Percentiles rank a stretch among this genome's conserved stretches.
Conservation (phyloP, 1,284 basidiomycete genomes). For the Trametes hirsuta region DNA sequence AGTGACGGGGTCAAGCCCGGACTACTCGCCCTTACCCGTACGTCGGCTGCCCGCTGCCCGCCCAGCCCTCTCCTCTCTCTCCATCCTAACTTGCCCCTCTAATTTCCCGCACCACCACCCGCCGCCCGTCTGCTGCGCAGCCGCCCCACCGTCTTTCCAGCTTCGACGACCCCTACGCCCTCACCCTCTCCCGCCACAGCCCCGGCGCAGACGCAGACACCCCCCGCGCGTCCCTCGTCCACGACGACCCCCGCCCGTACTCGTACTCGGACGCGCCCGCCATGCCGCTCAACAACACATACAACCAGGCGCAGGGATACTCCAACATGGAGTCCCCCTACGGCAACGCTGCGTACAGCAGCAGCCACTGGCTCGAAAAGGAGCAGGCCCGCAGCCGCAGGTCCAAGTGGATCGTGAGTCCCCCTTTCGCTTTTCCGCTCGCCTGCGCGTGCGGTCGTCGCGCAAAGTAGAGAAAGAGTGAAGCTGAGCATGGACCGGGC, state of each 20-base stretch:
- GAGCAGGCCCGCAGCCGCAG: constrained; percentile 34
- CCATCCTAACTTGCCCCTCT: not conserved
- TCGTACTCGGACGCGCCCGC: constrained; percentile 10
- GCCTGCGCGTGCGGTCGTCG: not conserved
- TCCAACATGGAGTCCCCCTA: constrained; percentile 35
- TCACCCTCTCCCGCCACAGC: constrained; percentile 27
- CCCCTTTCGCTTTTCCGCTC: not conserved
- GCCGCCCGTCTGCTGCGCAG: constrained; percentile 35
- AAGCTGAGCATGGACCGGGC: no score
- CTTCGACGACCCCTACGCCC: constrained; percentile 36
- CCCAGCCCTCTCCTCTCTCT: constrained; percentile 5
- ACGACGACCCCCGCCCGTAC: constrained; percentile 13
- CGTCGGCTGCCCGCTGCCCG: not conserved
- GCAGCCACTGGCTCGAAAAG: constrained; percentile 44
- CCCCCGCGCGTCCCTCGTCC: constrained; percentile 26
- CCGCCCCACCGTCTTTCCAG: constrained; percentile 40
- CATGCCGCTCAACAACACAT: constrained; percentile 23
- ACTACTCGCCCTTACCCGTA: no score
- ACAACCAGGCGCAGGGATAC: constrained; percentile 27
- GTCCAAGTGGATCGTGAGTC: constrained; percentile 43
- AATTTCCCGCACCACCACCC: constrained; percentile 4
- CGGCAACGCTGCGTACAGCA: constrained; percentile 30
- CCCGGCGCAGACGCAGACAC: constrained; percentile 6
- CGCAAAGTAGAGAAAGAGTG: not conserved
- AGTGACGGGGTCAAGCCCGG: no score